Evolutionary conservation across 495 filamentous ascomycete genomes (phyloP).

Genomic region (Neurospora africana): DNA sequence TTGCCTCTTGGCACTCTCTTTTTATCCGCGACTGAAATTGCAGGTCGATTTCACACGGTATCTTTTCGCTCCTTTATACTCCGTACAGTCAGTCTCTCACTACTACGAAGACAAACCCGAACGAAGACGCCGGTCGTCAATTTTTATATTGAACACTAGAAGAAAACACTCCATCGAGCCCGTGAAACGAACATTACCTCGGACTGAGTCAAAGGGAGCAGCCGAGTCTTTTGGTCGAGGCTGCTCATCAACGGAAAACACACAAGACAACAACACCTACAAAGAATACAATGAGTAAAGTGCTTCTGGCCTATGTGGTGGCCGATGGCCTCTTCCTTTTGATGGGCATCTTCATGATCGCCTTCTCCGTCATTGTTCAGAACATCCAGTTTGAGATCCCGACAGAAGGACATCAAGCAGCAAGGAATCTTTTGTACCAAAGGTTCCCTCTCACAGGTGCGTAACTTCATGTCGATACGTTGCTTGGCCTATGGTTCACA

Average conservation of each 20-base stretch:
- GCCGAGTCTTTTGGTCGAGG: slow-evolving; percentile 5
- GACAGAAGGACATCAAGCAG: slow-evolving; percentile 44
- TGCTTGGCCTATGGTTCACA: background rate
- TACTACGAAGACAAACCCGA: background rate
- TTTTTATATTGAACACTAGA: background rate
- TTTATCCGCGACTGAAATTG: slow-evolving; percentile 18
- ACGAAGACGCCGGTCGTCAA: slow-evolving; percentile 19
- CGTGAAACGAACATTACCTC: background rate
- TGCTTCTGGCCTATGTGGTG: slow-evolving; percentile 45
- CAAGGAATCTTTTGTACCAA: slow-evolving; percentile 50
- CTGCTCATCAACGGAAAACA: slow-evolving; percentile 5
- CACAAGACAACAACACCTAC: background rate
- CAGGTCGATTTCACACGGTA: slow-evolving; percentile 24
- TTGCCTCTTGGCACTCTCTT: slow-evolving; percentile 10
- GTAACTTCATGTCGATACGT: slow-evolving; percentile 2
- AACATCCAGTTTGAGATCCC: slow-evolving; percentile 35
- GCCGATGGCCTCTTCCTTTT: slow-evolving; percentile 50
- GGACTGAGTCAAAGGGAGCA: slow-evolving; percentile 4
- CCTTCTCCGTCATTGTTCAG: slow-evolving; percentile 49
- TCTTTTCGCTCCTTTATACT: slow-evolving; percentile 3
- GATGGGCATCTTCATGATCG: slow-evolving; percentile 53
- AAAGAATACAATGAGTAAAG: slow-evolving; percentile 43
- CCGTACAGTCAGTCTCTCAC: slow-evolving; percentile 1
- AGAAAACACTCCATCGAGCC: slow-evolving; percentile 1
- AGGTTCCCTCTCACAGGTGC: slow-evolving; percentile 50